Evolutionary conservation across 2,329 filamentous ascomycete species (phyloP), one percentile per base, ranked within the genome.

Genomic region (Colletotrichum sp.): DNA sequence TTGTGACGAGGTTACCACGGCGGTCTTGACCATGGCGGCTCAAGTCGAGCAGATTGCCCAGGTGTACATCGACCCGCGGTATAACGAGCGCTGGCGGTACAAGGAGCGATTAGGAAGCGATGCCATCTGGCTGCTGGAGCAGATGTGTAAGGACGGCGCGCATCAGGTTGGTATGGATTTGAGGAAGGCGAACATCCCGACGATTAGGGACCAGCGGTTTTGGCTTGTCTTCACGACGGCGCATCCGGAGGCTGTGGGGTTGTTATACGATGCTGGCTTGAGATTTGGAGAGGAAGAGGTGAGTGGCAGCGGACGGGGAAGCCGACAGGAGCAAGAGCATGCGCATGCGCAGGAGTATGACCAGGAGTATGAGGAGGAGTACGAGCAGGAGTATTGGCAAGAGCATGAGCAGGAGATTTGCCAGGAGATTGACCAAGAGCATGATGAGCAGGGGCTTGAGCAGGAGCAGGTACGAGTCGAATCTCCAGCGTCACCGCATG

Each of bases 21-120:
- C 72, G 33, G 78, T 86, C 11, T 78, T 85, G n/a, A 79, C 80
- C 3, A 80, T 86, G 38, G 77, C 81, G 5, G 78, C 78, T 38
- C 72, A 86, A 29, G 78, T 84, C 3, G 80, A 85, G 67, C 78
- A 80, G 63, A 74, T 83, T 16, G 85, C 84, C 2, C 63, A 73
- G 61, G 78, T 77, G 18, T 86, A 85, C 74, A 76, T 81, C 21
- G 68, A 75, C 2, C 77, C 38, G 73, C 67, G 21, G 68, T 69
- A 21, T 68, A 54, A 34, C 54, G 70, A 7, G 47, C 67, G 21
- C 5, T 51, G 29, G 21, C 7, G 16, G 24, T 76, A 68, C 18
- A 77, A 79, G 65, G 65, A 76, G 8, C 70, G 55, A 13, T 76
- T 82, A 12, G 81, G 80, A 7, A 72, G 69, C 5, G 81, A 84